A percentile compares a stretch with the other conserved stretches of the same genome.
Conservation (phyloP, 805 yeast genomes). For the Yamadazyma paraphyllophila region DNA sequence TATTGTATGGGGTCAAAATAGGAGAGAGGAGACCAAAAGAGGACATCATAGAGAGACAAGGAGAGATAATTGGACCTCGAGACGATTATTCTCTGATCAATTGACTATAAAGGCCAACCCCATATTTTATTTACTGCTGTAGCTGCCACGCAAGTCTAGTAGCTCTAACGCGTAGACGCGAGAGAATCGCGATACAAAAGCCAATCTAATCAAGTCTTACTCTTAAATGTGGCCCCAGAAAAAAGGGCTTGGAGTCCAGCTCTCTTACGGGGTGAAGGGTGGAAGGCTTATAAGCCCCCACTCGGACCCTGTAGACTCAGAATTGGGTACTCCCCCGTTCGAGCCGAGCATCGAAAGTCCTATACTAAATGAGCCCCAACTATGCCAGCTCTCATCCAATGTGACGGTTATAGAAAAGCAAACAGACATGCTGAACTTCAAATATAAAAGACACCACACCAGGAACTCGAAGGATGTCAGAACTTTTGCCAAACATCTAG, state of each 20-base stretch:
- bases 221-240: conserved; percentile 39
- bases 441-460: conserved; percentile 2
- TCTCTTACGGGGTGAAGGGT: conserved; percentile 46
- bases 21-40: too few species aligned
- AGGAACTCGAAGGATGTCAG: background rate
- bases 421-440: conserved; percentile 5
- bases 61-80: too few species aligned
- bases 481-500: background rate
- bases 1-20: too few species aligned
- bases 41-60: too few species aligned
- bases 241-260: conserved; percentile 34
- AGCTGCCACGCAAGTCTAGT: background rate
- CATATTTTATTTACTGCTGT: too few species aligned
- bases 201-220: too few species aligned
- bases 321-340: background rate
- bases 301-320: too few species aligned
- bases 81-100: too few species aligned
- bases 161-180: background rate
- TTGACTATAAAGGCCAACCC: too few species aligned
- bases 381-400: background rate
- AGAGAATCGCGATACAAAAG: too few species aligned
- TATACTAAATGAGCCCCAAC: conserved; percentile 11
- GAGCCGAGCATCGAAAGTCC: conserved; percentile 18
- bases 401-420: conserved; percentile 2
- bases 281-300: conserved; percentile 14